These are phyloP conservation scores for Talaromyces verruculosus DNA, from an alignment of 2,329 filamentous ascomycete genomes.

Conservation along the genomic window DNA sequence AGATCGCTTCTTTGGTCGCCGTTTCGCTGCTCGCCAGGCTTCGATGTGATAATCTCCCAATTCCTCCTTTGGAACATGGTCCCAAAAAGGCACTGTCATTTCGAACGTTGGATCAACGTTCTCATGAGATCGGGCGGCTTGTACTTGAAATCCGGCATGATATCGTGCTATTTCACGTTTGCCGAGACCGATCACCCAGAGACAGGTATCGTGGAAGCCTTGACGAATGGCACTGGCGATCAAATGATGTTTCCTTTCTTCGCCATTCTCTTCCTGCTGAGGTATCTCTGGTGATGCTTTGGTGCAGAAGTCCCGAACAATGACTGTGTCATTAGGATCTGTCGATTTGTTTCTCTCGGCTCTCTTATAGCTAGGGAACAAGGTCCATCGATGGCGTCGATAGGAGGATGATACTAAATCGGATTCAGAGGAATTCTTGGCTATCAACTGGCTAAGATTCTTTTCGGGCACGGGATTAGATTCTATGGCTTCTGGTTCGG, in stretches of 20 bases:
- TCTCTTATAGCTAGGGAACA: slow-evolving; percentile 26
- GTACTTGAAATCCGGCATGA: slow-evolving; percentile 24
- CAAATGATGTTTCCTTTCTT: slow-evolving; percentile 7
- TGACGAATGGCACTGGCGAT: slow-evolving; percentile 20
- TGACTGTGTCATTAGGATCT: slow-evolving; percentile 24
- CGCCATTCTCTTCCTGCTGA: slow-evolving; percentile 3
- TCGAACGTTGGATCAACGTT: slow-evolving; percentile 24
- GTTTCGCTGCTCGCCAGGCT: slow-evolving; percentile 17
- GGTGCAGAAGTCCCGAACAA: slow-evolving; percentile 26
- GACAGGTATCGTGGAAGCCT: slow-evolving; percentile 17
- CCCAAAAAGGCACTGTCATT: slow-evolving; percentile 19
- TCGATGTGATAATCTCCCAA: slow-evolving; percentile 23
- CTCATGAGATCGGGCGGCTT: slow-evolving; percentile 21
- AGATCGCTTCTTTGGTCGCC: slow-evolving; percentile 9
- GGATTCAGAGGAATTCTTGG: not conserved
- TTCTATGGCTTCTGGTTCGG: not conserved
- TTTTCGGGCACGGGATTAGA: not conserved
- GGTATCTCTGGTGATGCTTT: slow-evolving; percentile 19
- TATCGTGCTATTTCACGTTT: slow-evolving; percentile 22
- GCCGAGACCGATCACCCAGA: slow-evolving; percentile 16
- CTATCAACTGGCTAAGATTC: not conserved
- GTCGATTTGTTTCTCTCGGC: slow-evolving; percentile 22
- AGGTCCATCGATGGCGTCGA: slow-evolving; percentile 25
- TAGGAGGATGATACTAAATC: not conserved
- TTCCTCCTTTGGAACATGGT: slow-evolving; percentile 22